Evolutionary conservation across 306 rosid species (phyloP).

Genomic region (Trifolium subterraneum): DNA sequence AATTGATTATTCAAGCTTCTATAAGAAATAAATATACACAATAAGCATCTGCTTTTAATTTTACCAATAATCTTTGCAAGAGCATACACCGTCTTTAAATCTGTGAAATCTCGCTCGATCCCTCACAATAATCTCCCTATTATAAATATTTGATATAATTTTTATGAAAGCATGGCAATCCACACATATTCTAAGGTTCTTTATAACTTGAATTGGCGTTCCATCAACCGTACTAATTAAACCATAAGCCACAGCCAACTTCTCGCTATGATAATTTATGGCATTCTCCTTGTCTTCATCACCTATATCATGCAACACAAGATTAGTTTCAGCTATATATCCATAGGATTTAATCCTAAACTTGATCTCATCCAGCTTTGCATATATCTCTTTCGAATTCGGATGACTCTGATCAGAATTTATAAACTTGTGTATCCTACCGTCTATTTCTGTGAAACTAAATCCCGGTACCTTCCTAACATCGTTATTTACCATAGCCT

Average conservation of each 20-base stretch:
- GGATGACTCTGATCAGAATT: constrained; percentile 76
- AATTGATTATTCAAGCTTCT: constrained; percentile 15
- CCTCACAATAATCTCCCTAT: constrained; percentile 78
- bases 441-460: constrained; percentile 74
- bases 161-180: constrained; percentile 84
- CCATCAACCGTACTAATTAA: constrained; percentile 72
- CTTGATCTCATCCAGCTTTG: constrained; percentile 82
- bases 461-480: constrained; percentile 86
- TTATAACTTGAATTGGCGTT: constrained; percentile 76
- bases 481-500: constrained; percentile 71
- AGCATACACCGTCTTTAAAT: constrained; percentile 75
- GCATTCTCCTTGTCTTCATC: constrained; percentile 93
- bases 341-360: constrained; percentile 65
- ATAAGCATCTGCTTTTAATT: constrained; percentile 11
- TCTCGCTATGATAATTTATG: constrained; percentile 81
- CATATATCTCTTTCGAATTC: constrained; percentile 66
- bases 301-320: constrained; percentile 91
- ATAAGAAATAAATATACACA: not conserved
- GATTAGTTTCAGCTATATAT: constrained; percentile 65
- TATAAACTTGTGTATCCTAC: constrained; percentile 69
- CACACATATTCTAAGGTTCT: constrained; percentile 85
- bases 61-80: constrained; percentile 94
- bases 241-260: constrained; percentile 88
- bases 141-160: constrained; percentile 64
- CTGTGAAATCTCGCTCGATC: constrained; percentile 89